Conservation (phyloP, 78 protist species). For the Bodo saltans region DNA sequence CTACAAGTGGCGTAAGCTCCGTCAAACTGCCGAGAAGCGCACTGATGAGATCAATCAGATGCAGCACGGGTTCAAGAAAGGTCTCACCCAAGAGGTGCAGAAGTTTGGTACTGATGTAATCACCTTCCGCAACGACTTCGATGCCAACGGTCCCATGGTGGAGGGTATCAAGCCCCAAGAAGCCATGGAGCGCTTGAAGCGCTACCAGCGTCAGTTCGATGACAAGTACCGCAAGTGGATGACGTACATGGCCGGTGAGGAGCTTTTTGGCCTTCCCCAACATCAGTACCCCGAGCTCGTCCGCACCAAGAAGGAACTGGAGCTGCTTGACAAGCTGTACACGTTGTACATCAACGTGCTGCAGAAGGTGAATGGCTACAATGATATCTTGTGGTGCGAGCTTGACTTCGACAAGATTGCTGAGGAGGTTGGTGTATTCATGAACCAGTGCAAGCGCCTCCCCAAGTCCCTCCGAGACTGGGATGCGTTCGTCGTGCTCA, state of each 20-base stretch:
- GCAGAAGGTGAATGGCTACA: conserved; percentile 41
- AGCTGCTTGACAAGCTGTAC: conserved; percentile 64
- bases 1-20: conserved; percentile 52
- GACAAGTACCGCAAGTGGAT: conserved; percentile 62
- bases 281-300: conserved; percentile 66
- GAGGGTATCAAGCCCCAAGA: conserved; percentile 56
- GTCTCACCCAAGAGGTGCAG: conserved; percentile 30
- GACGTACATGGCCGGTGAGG: conserved; percentile 73
- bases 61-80: conserved; percentile 39
- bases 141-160: conserved; percentile 67
- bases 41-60: conserved; percentile 25
- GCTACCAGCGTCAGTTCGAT: conserved; percentile 63
- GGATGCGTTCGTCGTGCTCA: conserved; percentile 71
- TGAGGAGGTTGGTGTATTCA: conserved; percentile 42
- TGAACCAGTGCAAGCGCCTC: conserved; percentile 38
- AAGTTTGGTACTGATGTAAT: conserved; percentile 40
- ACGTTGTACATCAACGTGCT: conserved; percentile 58
- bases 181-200: conserved; percentile 68
- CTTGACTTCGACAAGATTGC: conserved; percentile 45
- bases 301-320: conserved; percentile 53
- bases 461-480: conserved; percentile 62
- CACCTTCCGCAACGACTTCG: conserved; percentile 48
- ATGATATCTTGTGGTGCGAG: conserved; percentile 68
- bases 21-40: background rate
- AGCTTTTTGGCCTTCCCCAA: conserved; percentile 72